Conservation (phyloP, 306 rosid species). For the Quercus berberidifolia region DNA sequence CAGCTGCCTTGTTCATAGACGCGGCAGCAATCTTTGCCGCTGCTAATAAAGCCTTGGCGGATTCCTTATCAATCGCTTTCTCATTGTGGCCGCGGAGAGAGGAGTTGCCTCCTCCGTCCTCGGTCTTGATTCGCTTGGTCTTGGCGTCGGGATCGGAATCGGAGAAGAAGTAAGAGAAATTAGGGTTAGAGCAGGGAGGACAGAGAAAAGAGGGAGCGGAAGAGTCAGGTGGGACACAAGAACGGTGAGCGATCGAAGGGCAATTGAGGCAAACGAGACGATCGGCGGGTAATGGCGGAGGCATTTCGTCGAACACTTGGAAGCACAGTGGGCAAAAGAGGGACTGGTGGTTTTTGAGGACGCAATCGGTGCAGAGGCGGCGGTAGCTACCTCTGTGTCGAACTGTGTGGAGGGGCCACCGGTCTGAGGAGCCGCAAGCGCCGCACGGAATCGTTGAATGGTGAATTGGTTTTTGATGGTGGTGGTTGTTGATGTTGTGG, state of each 20-base stretch:
- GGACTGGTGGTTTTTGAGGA: constrained; percentile 50
- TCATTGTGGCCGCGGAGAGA: background rate
- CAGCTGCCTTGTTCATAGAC: constrained; percentile 44
- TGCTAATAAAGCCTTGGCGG: constrained; percentile 41
- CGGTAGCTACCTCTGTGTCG: constrained; percentile 32
- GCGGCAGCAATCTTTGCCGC: constrained; percentile 51
- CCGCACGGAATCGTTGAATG: constrained; percentile 21
- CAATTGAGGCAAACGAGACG: constrained; percentile 68
- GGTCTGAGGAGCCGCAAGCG: constrained; percentile 36
- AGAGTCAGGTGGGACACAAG: constrained; percentile 33
- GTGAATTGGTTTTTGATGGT: constrained; percentile 10
- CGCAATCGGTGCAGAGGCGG: constrained; percentile 65
- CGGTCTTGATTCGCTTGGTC: background rate
- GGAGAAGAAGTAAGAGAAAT: constrained; percentile 36
- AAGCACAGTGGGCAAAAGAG: constrained; percentile 74
- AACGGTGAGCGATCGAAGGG: constrained; percentile 57
- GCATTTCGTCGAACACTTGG: constrained; percentile 37
- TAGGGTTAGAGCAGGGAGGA: constrained; percentile 46
- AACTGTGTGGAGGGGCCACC: constrained; percentile 42
- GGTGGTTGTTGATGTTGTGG: no score
- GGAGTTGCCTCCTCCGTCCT: constrained; percentile 2
- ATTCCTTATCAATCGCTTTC: constrained; percentile 12
- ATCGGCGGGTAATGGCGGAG: constrained; percentile 30
- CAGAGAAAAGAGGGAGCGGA: constrained; percentile 39
- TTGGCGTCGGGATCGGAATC: background rate